Evolutionary conservation across 139 green algal genomes (phyloP).

Genomic region (Chlamydomonas incerta): DNA sequence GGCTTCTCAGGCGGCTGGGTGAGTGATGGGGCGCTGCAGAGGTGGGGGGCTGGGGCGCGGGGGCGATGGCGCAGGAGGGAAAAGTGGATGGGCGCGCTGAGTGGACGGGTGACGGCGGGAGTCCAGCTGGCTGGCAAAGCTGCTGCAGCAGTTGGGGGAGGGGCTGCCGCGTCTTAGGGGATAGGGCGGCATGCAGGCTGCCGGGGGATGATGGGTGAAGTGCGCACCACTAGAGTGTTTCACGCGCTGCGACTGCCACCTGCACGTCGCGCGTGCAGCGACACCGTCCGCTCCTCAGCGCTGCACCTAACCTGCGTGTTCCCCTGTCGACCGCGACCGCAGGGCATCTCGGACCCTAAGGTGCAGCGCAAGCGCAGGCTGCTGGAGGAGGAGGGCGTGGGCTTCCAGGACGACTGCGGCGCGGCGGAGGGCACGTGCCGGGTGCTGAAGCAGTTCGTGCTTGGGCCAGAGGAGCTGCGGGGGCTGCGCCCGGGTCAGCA

Average conservation of each 20-base stretch:
- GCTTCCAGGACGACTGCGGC: constrained; percentile 38
- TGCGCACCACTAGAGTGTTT: too few species aligned
- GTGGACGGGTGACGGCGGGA: too few species aligned
- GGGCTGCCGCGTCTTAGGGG: neutral
- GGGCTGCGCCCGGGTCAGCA: too few species aligned
- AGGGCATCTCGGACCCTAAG: constrained; percentile 17
- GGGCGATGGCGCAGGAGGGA: too few species aligned
- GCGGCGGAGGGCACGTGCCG: constrained; percentile 38
- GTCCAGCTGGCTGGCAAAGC: too few species aligned
- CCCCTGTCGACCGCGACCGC: too few species aligned
- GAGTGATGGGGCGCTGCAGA: neutral
- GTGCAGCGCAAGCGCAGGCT: constrained; percentile 67
- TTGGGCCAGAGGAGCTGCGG: neutral
- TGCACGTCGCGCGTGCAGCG: neutral
- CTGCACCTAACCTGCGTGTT: neutral
- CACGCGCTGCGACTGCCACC: neutral
- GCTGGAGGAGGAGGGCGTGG: constrained; percentile 72
- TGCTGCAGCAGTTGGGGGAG: too few species aligned
- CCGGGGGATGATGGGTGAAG: neutral
- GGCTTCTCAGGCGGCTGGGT: constrained; percentile 81
- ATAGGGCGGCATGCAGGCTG: neutral
- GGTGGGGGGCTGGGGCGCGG: too few species aligned
- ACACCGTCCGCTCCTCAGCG: neutral
- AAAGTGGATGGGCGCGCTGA: too few species aligned
- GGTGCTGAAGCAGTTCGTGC: constrained; percentile 1